Evolutionary conservation across 345 rosid genomes (phyloP).

Genomic region (Orychophragmus violaceus): DNA sequence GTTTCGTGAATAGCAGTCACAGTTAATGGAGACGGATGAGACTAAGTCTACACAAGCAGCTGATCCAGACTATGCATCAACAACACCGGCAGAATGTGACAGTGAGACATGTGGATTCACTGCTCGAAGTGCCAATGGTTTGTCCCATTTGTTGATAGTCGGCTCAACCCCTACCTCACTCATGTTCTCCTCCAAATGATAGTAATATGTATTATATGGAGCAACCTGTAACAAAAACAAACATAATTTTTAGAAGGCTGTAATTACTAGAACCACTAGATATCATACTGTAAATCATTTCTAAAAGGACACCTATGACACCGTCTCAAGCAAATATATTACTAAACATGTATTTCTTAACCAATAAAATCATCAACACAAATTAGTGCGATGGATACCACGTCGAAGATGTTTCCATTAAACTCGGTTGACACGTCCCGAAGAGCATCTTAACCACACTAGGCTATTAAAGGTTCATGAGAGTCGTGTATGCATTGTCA

Average conservation of each 20-base stretch:
- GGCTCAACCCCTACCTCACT: slow-evolving; percentile 74
- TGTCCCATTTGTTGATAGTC: slow-evolving; percentile 85
- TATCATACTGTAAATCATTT: background rate
- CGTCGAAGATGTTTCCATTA: background rate
- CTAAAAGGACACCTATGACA: background rate
- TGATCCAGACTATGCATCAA: slow-evolving; percentile 86
- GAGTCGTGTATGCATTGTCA: background rate
- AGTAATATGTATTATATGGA: slow-evolving; percentile 85
- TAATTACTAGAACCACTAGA: background rate
- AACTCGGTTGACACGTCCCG: background rate
- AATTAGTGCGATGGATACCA: background rate
- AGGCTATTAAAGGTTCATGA: background rate
- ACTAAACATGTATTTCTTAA: background rate
- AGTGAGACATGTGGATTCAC: slow-evolving; percentile 93
- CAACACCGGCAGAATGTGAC: slow-evolving; percentile 95
- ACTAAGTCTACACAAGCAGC: slow-evolving; percentile 55
- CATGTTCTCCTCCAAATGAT: slow-evolving; percentile 91
- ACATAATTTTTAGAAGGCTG: background rate
- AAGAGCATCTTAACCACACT: background rate
- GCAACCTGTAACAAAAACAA: slow-evolving; percentile 60
- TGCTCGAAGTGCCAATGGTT: slow-evolving; percentile 73
- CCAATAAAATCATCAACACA: background rate
- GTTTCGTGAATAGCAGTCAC: background rate
- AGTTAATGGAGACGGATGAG: background rate
- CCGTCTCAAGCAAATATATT: background rate